Base-by-base conservation (phyloP, 495 filamentous ascomycete species). In the Xylaria nigripes region DNA sequence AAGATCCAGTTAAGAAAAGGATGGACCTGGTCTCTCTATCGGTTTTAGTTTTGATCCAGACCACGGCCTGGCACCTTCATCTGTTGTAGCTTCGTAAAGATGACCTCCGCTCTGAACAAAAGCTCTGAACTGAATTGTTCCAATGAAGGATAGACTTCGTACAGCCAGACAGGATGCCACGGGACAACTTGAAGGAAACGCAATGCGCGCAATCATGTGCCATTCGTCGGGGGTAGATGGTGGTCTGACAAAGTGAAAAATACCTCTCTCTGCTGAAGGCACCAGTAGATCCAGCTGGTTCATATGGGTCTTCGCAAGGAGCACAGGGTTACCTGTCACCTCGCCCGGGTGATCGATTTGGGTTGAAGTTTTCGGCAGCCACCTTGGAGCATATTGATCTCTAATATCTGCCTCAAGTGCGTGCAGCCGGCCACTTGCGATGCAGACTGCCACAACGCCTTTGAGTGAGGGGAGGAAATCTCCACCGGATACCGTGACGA, bases 241-340 rank as follows among this genome's bases (percentile, higher is more conserved):
- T 45, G 40, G 58, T 48, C 52, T 45, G 49, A 59, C 24, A 48
- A 58, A 62, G 48, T 59, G 59, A 44, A 62, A 62, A 44, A 62
- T 51, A 16, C 59, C 59, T 24, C 56, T 45, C 30, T 58, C 55
- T n/a, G 56, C 52, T 32, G 59, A 62, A 45, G 56, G 52, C 29
- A 56, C 59, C 40, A 62, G 49, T 13, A 62, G 44, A 49, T 62
- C 55, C 22, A 62, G 27, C 41, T 51, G 51, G 24, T 41, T 32
- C 23, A 1, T 8, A 34, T n/a, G 6, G 24, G 2, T 0, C 24
- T 49, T 40, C 27, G 36, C 40, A 48, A 50, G 36, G 49, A 62
- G 52, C 51, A 30, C 38, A 32, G 56, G 59, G 49, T 56, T 62
- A 45, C 59, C 59, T 47, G 56, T 62, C 41, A 62, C 59, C 24